Base-by-base conservation (phyloP, 805 yeast species). In the Candida sonorensis region DNA sequence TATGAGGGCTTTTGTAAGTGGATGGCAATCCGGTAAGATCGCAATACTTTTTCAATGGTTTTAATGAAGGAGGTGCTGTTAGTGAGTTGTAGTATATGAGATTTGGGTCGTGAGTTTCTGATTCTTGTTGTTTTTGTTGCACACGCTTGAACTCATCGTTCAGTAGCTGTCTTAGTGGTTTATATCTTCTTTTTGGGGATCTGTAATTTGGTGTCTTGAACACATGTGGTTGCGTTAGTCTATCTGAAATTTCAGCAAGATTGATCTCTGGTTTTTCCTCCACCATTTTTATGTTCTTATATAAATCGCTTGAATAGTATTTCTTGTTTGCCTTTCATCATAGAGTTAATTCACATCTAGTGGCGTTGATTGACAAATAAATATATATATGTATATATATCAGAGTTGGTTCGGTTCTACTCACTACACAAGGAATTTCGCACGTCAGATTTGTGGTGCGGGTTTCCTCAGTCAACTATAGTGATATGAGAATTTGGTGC, bases 21-120 rank as follows among this genome's bases (percentile, higher is more conserved):
- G 87, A 90, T 30, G 75, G 78, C 14, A 90, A 62, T 0, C 98
- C 98, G 0, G 97, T 90, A 29, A 90, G 77, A 52, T 92, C 98
- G 57, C 98, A 90, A 59, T 86, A 88, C 41, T 77, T 80, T 59
- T 81, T 85, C 12, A 67, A 62, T 0, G 97, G 97, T 41, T 64
- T 71, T 42, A 87, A 59, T 3, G 92, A 81, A 1, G 97, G 97
- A 3, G 95, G 95, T 0, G 95, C 94, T 18, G 74, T 74, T 5
- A 88, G 61, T 23, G 79, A 72, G 39, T 76, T 69, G 55, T 74
- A 83, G 0, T 90, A 82, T 9, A 86, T 77, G 37, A 75, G 68
- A 26, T 62, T 58, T 22, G 56, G 51, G 23, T 48, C 43, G 19
- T 45, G 48, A 14, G 42, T 41, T 44, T 60, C 48, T 16, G 41